phyloP scores from a whole-genome alignment of 106 monocot species.

The Dendrobium catenatum region DNA sequence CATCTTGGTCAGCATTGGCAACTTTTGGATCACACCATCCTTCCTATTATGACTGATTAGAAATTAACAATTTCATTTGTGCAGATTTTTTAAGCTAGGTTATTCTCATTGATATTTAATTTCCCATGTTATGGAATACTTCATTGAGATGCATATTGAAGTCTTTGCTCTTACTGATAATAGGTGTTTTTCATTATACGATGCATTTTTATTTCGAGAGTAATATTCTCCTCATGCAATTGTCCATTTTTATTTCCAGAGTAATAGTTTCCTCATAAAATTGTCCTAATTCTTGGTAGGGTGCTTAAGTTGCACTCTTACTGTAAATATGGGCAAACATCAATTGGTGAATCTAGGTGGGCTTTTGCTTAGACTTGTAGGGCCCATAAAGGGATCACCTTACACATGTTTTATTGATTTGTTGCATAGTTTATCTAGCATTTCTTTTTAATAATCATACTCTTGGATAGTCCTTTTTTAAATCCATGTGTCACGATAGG shows the following conservation, averaged over 20 bases:
- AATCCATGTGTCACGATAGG: no score
- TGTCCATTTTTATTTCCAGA: not conserved
- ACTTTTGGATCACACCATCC: no score
- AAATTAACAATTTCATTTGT: no score
- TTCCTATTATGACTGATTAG: no score
- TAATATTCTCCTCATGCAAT: not conserved
- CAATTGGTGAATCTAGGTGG: conserved; percentile 1
- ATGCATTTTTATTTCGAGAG: not conserved
- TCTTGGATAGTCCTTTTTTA: not conserved
- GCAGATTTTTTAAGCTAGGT: no score
- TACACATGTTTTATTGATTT: not conserved
- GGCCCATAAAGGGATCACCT: not conserved
- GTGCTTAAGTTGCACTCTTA: conserved; percentile 3
- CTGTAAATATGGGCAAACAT: conserved; percentile 4
- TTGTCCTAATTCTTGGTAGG: not conserved
- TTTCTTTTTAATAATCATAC: not conserved
- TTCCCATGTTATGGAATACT: not conserved
- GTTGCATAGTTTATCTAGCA: not conserved
- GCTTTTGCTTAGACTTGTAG: not conserved
- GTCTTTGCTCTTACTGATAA: not conserved
- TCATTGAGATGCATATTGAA: not conserved
- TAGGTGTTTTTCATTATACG: not conserved
- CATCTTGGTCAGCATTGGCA: no score
- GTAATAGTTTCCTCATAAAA: not conserved
- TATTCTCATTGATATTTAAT: not conserved